These are phyloP conservation scores for Colletotrichum sidae DNA, from an alignment of 2,329 filamentous ascomycete species.

Conservation along the genomic window DNA sequence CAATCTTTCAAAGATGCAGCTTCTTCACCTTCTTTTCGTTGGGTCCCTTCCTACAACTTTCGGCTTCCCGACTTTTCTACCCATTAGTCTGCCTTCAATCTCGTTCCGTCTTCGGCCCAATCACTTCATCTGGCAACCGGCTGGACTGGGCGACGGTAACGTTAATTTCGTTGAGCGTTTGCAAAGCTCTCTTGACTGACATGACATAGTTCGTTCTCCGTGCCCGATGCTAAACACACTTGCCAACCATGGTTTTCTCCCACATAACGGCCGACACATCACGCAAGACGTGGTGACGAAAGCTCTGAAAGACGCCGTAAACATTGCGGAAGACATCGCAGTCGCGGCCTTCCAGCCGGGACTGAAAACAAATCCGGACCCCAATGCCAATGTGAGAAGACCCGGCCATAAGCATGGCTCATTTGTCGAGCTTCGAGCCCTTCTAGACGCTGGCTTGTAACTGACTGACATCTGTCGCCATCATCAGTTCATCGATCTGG, in stretches of 20 bases:
- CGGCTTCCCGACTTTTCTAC: too few species aligned
- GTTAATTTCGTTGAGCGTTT: too few species aligned
- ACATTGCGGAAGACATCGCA: constrained; percentile 54
- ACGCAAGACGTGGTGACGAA: constrained; percentile 50
- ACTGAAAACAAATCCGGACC: constrained; percentile 52
- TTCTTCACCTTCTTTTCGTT: too few species aligned
- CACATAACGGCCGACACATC: constrained; percentile 57
- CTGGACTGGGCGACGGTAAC: constrained; percentile 5
- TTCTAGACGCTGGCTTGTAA: background rate
- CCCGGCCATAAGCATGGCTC: background rate
- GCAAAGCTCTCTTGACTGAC: background rate
- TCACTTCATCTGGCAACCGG: constrained; percentile 12
- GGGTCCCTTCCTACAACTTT: too few species aligned
- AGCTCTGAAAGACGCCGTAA: constrained; percentile 53
- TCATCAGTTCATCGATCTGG: constrained; percentile 30
- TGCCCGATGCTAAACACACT: constrained; percentile 65
- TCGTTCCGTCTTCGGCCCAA: background rate
- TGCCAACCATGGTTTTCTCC: constrained; percentile 62
- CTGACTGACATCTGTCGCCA: background rate
- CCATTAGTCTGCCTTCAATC: too few species aligned
- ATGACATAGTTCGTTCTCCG: constrained; percentile 51
- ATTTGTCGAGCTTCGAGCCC: background rate
- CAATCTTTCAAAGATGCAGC: too few species aligned
- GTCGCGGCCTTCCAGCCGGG: constrained; percentile 55
- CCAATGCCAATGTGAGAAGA: constrained; percentile 48